Conservation (phyloP, 768 basidiomycete species). For the Agrocybe praecox region DNA sequence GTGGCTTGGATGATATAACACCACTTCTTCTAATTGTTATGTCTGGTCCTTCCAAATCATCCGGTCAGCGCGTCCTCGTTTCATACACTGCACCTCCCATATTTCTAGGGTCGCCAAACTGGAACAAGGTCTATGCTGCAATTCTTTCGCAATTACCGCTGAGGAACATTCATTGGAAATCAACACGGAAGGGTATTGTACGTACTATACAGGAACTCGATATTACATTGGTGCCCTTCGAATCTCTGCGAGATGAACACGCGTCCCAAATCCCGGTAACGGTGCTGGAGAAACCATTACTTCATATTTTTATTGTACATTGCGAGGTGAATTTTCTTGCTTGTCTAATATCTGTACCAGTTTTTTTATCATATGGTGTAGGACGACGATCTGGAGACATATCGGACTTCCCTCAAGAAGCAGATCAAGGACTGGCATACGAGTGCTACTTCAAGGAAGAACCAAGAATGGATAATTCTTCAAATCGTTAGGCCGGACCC, state of each 20-base stretch:
- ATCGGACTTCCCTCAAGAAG: conserved; percentile 74
- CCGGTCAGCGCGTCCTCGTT: conserved; percentile 56
- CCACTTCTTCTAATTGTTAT: neutral
- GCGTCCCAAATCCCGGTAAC: conserved; percentile 76
- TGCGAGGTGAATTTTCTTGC: conserved; percentile 72
- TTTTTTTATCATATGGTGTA: conserved; percentile 18
- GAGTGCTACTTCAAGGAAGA: conserved; percentile 62
- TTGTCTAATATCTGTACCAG: neutral
- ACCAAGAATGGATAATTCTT: conserved; percentile 93
- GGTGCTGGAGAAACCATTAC: conserved; percentile 81
- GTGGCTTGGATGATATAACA: neutral
- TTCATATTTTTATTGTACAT: conserved; percentile 83
- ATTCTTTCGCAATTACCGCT: conserved; percentile 79
- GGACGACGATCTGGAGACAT: conserved; percentile 71
- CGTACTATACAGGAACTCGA: conserved; percentile 91
- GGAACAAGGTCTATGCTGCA: conserved; percentile 68
- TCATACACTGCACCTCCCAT: conserved; percentile 67
- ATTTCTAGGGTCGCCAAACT: conserved; percentile 71
- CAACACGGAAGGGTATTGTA: conserved; percentile 65
- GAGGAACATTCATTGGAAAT: conserved; percentile 92
- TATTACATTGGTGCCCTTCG: conserved; percentile 70
- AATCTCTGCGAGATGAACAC: conserved; percentile 70
- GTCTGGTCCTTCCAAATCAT: conserved; percentile 12
- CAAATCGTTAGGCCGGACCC: conserved; percentile 80
- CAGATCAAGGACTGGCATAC: conserved; percentile 95